A percentile compares a stretch with the other conserved stretches of the same genome.
phyloP scores from a whole-genome alignment of 768 basidiomycete species.

The Hygrocybe punicea region DNA sequence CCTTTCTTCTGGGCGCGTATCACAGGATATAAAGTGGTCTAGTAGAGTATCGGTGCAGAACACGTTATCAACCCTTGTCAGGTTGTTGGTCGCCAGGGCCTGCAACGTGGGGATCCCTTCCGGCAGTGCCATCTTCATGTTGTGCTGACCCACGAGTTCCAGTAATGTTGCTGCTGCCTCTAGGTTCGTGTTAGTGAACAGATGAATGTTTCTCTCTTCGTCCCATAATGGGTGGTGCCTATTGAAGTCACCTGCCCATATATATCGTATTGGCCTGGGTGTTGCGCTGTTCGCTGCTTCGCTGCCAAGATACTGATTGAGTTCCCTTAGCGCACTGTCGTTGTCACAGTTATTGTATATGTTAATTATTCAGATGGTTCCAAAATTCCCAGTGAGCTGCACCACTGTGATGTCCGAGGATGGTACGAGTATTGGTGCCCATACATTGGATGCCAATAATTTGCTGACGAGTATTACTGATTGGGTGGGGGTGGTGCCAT shows the following conservation, averaged over 20 bases:
- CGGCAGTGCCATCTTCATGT: conserved; percentile 36
- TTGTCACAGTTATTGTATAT: conserved; percentile 26
- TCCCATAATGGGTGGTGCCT: too few relatives aligned
- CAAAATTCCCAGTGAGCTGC: too few relatives aligned
- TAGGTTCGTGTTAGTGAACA: conserved; percentile 30
- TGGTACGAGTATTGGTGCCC: conserved; percentile 17
- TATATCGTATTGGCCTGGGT: too few relatives aligned
- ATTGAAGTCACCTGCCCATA: too few relatives aligned
- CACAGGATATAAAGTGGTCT: too few relatives aligned
- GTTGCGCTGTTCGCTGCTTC: conserved; percentile 22
- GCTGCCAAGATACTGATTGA: conserved; percentile 22
- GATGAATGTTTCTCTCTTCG: too few relatives aligned
- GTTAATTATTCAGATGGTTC: conserved; percentile 27
- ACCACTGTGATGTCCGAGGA: too few relatives aligned
- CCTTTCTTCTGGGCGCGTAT: too few relatives aligned
- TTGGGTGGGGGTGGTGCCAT: not conserved
- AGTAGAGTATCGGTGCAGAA: too few relatives aligned
- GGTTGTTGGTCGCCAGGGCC: conserved; percentile 28
- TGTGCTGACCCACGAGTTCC: conserved; percentile 18
- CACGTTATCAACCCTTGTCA: conserved; percentile 35
- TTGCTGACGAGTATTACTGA: conserved; percentile 25
- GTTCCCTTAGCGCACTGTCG: conserved; percentile 1
- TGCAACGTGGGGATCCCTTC: conserved; percentile 34
- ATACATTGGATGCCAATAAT: conserved; percentile 13
- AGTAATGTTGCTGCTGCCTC: conserved; percentile 25